Percentiles rank a stretch among this genome's conserved stretches.
Evolutionary conservation across 148 eudicot genomes (phyloP).

Genomic region (Camellia lanceoleosa): DNA sequence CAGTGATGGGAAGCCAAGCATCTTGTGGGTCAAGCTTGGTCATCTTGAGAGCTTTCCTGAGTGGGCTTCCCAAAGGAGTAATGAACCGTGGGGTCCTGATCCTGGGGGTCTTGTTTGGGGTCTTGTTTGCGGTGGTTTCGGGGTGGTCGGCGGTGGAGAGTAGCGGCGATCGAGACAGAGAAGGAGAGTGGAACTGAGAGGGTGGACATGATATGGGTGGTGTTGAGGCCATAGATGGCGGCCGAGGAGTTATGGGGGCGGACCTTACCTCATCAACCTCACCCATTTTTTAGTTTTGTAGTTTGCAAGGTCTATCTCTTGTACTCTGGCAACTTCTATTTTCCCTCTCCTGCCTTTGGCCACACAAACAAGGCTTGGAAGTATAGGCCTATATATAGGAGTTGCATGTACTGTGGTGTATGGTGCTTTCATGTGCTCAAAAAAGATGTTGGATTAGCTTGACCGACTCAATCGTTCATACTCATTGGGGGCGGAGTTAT

Average conservation of each 20-base stretch:
- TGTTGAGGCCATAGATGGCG: slow-evolving; percentile 25
- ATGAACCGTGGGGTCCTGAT: slow-evolving; percentile 43
- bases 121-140: not conserved
- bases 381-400: not conserved
- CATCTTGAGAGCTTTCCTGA: slow-evolving; percentile 57
- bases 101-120: slow-evolving; percentile 29
- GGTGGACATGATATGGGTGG: slow-evolving; percentile 49
- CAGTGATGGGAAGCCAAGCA: slow-evolving; percentile 86
- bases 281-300: slow-evolving; percentile 23
- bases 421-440: not conserved
- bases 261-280: slow-evolving; percentile 41
- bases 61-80: slow-evolving; percentile 67
- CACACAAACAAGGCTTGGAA: not conserved
- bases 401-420: not conserved
- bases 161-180: slow-evolving; percentile 81
- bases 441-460: no score
- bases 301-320: not conserved
- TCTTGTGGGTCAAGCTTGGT: slow-evolving; percentile 83
- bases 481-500: no score
- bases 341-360: not conserved
- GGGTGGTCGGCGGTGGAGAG: slow-evolving; percentile 25
- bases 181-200: slow-evolving; percentile 73
- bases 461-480: no score
- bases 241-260: slow-evolving; percentile 66
- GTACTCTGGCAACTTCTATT: not conserved